Base-by-base conservation (phyloP, 1,139 yeast genomes). In the Nadsonia commutata region DNA sequence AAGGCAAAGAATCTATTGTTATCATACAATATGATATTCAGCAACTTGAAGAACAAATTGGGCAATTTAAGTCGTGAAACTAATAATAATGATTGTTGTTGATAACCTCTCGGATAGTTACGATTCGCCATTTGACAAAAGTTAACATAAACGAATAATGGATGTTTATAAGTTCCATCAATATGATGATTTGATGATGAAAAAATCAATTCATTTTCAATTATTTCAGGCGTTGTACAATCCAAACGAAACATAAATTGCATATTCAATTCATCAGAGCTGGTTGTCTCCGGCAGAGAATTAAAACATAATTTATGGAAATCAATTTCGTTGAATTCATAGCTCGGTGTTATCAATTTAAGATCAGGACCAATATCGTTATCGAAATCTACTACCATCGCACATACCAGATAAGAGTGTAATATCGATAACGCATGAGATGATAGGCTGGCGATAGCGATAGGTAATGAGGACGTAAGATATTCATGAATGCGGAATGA, bases 341-440 rank as follows among this genome's bases (percentile, higher is more conserved):
- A 43, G 11, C 52, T 43, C 1, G 62, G 62, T 16, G 59, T 54
- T 36, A 58, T 56, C 20, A 58, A 46, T 44, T 58, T 58, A 42
- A 58, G 50, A 44, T 57, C 62, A 0, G 65, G 65, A 1, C 64
- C 65, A 11, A 60, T 49, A 41, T 60, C 58, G 8, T 56, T 57
- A 43, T 60, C 63, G 46, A 60, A 59, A 43, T 60, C 62, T n/a
- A 60, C 56, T 40, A 59, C 56, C 40, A 59, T 46, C 42, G 58
- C 51, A 42, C 61, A 56, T 18, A 49, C 41, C 31, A 54, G 46
- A 63, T 61, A 59, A 17, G 56, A 50, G 20, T 27, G 33, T 27
- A 27, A 27, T 13, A 27, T 27, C 5, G 43, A 37, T 6, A 41
- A 18, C 9, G 33, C 33, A 2, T 3, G 2, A 1, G 38, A 20